Evolutionary conservation across 2,329 filamentous ascomycete species (phyloP).

Genomic region (Alternaria longipes): DNA sequence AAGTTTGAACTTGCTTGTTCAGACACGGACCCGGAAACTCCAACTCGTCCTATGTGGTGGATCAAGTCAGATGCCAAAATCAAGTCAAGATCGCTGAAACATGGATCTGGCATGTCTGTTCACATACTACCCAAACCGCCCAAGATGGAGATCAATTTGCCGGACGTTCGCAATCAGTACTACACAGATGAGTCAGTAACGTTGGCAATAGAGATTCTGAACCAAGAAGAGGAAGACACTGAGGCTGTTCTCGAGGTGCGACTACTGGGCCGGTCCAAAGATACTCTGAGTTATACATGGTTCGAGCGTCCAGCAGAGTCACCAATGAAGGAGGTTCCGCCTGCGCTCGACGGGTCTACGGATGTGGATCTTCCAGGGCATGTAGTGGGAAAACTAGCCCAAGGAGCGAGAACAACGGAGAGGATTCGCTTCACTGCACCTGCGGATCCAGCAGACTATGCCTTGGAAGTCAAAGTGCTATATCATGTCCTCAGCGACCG

Average conservation of each 20-base stretch:
- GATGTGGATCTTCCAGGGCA: conserved; percentile 49
- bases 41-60: conserved; percentile 47
- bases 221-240: conserved; percentile 83
- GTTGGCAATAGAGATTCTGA: conserved; percentile 75
- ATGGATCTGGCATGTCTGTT: conserved; percentile 61
- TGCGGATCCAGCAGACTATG: conserved; percentile 64
- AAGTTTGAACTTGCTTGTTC: conserved; percentile 74
- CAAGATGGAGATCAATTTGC: conserved; percentile 80
- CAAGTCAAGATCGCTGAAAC: conserved; percentile 42
- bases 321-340: conserved; percentile 42
- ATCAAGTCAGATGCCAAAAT: conserved; percentile 33
- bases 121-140: conserved; percentile 88
- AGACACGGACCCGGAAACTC: conserved; percentile 56
- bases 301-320: conserved; percentile 49
- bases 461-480: conserved; percentile 74
- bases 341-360: conserved; percentile 31
- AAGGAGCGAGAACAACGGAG: conserved; percentile 44
- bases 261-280: conserved; percentile 67
- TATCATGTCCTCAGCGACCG: conserved; percentile 84
- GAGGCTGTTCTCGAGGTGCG: conserved; percentile 74
- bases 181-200: conserved; percentile 83
- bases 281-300: conserved; percentile 59
- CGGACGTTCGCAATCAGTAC: conserved; percentile 73
- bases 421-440: conserved; percentile 54
- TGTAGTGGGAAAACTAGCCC: conserved; percentile 46